These are phyloP conservation scores for Halenospora varia DNA, from an alignment of 495 filamentous ascomycete species.

Conservation along the genomic window DNA sequence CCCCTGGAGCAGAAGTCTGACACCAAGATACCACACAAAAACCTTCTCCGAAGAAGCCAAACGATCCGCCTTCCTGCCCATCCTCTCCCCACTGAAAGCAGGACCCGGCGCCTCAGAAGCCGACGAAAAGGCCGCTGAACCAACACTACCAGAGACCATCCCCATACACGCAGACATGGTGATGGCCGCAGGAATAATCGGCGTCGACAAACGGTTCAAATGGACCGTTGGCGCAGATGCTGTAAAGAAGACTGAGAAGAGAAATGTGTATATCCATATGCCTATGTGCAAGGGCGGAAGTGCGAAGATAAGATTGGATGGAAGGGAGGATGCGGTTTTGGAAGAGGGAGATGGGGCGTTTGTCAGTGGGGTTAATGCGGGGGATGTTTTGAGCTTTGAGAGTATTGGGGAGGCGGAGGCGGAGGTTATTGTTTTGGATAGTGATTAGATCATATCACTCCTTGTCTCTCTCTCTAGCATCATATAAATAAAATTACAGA, in stretches of 20 bases:
- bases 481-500: no score
- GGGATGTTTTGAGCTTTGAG: slow-evolving; percentile 57
- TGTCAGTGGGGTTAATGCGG: slow-evolving; percentile 49
- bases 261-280: slow-evolving; percentile 74
- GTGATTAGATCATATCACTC: no score
- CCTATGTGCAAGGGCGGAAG: slow-evolving; percentile 71
- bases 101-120: slow-evolving; percentile 53
- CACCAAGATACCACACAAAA: slow-evolving; percentile 65
- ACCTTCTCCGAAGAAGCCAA: slow-evolving; percentile 67
- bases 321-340: slow-evolving; percentile 55
- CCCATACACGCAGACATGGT: slow-evolving; percentile 77
- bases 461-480: no score
- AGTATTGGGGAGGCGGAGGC: slow-evolving; percentile 63
- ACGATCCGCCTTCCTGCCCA: slow-evolving; percentile 59
- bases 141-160: slow-evolving; percentile 57
- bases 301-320: slow-evolving; percentile 52
- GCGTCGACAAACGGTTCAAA: slow-evolving; percentile 47
- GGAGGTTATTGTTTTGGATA: slow-evolving; percentile 62
- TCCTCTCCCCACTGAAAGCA: slow-evolving; percentile 66
- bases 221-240: slow-evolving; percentile 55
- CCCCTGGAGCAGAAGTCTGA: slow-evolving; percentile 64
- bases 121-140: slow-evolving; percentile 54
- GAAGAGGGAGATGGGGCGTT: slow-evolving; percentile 74
- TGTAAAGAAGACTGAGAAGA: slow-evolving; percentile 38
- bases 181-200: slow-evolving; percentile 69